Conservation (phyloP, 495 filamentous ascomycete genomes). For the Aspergillus heteromorphus region DNA sequence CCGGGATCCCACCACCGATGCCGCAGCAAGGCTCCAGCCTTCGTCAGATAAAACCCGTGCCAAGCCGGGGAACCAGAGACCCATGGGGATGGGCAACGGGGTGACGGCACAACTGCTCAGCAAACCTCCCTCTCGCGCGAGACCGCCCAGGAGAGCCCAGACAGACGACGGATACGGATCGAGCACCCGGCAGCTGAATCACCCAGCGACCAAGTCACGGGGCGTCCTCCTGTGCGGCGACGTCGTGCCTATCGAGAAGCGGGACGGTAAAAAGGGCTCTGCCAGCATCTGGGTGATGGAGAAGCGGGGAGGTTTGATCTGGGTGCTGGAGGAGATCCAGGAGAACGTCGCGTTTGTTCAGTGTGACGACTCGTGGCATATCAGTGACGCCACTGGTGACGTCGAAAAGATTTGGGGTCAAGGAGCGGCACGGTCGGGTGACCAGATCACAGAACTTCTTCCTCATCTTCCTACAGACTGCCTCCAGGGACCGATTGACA, state of each 20-base stretch:
- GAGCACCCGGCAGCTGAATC: slow-evolving; percentile 48
- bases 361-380: slow-evolving; percentile 66
- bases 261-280: slow-evolving; percentile 83
- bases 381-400: slow-evolving; percentile 63
- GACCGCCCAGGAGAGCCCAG: slow-evolving; percentile 52
- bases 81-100: slow-evolving; percentile 64
- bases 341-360: slow-evolving; percentile 78
- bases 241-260: slow-evolving; percentile 93
- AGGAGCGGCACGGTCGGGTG: slow-evolving; percentile 55
- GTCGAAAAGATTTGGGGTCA: slow-evolving; percentile 76
- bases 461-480: slow-evolving; percentile 73
- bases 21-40: slow-evolving; percentile 35
- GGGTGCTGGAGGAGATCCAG: slow-evolving; percentile 96
- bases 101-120: slow-evolving; percentile 81
- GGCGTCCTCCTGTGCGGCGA: slow-evolving; percentile 94
- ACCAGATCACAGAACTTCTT: slow-evolving; percentile 68
- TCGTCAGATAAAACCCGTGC: slow-evolving; percentile 32
- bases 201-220: slow-evolving; percentile 68
- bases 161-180: slow-evolving; percentile 73
- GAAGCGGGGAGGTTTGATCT: slow-evolving; percentile 87
- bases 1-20: slow-evolving; percentile 50
- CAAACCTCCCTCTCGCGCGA: slow-evolving; percentile 76
- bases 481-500: slow-evolving; percentile 56
- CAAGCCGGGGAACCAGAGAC: slow-evolving; percentile 37
- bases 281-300: slow-evolving; percentile 98